Percentiles rank a stretch among this genome's conserved stretches.
Conservation (phyloP, 2,329 filamentous ascomycete species). For the Thelonectria discophora region DNA sequence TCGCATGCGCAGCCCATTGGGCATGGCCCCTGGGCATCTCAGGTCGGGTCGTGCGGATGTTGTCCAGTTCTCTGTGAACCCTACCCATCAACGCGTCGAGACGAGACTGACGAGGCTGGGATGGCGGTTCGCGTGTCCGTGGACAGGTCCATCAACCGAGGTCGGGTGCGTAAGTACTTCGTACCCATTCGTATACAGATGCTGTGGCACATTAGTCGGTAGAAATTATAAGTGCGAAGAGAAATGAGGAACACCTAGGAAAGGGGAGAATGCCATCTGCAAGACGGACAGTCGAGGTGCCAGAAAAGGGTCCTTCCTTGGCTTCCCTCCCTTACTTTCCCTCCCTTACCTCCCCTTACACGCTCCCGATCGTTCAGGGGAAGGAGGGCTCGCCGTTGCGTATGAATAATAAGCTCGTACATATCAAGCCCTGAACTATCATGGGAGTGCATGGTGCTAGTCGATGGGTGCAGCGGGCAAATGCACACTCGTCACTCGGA, state of each 20-base stretch:
- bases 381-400: background rate
- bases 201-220: no score
- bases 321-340: no score
- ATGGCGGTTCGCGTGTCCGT: slow-evolving; percentile 14
- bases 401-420: background rate
- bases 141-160: background rate
- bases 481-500: slow-evolving; percentile 18
- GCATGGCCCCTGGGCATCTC: slow-evolving; percentile 11
- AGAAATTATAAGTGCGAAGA: background rate
- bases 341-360: no score
- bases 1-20: slow-evolving; percentile 11
- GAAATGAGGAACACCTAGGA: background rate
- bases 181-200: no score
- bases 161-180: no score
- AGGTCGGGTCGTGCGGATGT: slow-evolving; percentile 23
- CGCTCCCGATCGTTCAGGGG: background rate
- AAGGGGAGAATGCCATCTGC: background rate
- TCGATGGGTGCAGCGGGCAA: slow-evolving; percentile 16
- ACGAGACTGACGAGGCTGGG: slow-evolving; percentile 26
- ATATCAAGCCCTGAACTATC: slow-evolving; percentile 9
- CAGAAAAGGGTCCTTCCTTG: no score
- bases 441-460: slow-evolving; percentile 13
- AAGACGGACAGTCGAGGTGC: no score
- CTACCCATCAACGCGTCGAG: slow-evolving; percentile 26
- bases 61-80: slow-evolving; percentile 14